These are phyloP conservation scores for Pseudocercospora cruenta DNA, from an alignment of 2,329 filamentous ascomycete genomes.

Conservation along the genomic window DNA sequence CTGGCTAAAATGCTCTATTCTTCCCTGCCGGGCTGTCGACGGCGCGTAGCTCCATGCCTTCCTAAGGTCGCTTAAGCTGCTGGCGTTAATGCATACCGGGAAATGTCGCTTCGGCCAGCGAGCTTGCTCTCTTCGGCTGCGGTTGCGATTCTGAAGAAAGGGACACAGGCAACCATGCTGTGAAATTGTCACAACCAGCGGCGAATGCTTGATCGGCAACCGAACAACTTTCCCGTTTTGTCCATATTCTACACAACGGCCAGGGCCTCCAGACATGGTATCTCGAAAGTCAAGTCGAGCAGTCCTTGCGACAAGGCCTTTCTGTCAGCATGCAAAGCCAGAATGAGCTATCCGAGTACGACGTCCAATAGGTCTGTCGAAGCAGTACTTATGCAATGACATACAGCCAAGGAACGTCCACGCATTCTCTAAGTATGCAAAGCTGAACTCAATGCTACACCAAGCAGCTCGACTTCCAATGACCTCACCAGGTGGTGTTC, in stretches of 20 bases:
- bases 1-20: too few relatives aligned
- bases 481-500: background rate
- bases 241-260: background rate
- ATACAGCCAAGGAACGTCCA: background rate
- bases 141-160: background rate
- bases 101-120: background rate
- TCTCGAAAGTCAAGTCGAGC: background rate
- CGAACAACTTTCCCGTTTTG: background rate
- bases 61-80: conserved; percentile 2
- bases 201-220: background rate
- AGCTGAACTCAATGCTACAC: conserved; percentile 3
- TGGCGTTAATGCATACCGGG: background rate
- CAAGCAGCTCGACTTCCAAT: background rate
- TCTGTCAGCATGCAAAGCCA: background rate
- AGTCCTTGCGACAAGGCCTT: background rate
- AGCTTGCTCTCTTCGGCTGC: background rate
- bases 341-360: background rate
- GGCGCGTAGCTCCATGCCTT: background rate
- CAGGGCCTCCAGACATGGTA: background rate
- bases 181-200: background rate
- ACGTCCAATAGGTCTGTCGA: background rate
- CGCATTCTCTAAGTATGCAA: background rate
- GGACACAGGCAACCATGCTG: background rate
- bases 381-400: background rate
- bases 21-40: background rate